Base-by-base conservation (phyloP, 768 basidiomycete genomes). In the Ephemerocybe angulata region DNA sequence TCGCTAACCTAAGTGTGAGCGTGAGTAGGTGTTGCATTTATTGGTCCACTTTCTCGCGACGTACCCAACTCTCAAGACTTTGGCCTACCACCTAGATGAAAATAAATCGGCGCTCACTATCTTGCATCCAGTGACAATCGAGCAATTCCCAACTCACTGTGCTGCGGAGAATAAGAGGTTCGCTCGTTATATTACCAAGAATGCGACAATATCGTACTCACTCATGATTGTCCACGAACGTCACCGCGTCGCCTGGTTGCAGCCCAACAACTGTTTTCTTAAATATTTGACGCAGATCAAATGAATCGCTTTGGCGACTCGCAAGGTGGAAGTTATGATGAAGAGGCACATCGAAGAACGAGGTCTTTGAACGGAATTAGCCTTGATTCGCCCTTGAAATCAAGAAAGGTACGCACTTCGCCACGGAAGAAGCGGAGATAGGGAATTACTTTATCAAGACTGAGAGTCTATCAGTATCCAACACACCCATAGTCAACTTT, bases 331-430 rank as follows among this genome's bases (percentile, higher is more conserved):
- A 86, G 60, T 90, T 92, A 70, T 84, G 78, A 64, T 98, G 94
- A 21, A 98, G 76, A 19, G 92, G 91, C 6, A 92, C 90, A 65
- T 97, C 94, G 60, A 97, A 97, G 65, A 96, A 92, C 0, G 93
- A 79, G 11, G 88, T 84, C 87, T 96, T n/a, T n/a, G n/a, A n/a
- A 68, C 30, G 55, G 52, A 21, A 30, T 13, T 37, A 19, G 27
- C 50, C 47, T 49, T 24, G 17, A 29, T 29, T 8, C 5, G 27
- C 3, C 15, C 30, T 27, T 17, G 28, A 21, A 19, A 19, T 53
- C 54, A 33, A 43, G 29, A 52, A 40, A 49, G 4, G 22, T 17
- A 53, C 72, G 52, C 57, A 88, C 89, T 68, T 87, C 76, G 59
- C 89, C 88, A 67, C 78, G 72, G 65, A 89, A 84, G 19, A 74